Conservation (phyloP, 352 stramenopile species). For the Pythium rishiriense region DNA sequence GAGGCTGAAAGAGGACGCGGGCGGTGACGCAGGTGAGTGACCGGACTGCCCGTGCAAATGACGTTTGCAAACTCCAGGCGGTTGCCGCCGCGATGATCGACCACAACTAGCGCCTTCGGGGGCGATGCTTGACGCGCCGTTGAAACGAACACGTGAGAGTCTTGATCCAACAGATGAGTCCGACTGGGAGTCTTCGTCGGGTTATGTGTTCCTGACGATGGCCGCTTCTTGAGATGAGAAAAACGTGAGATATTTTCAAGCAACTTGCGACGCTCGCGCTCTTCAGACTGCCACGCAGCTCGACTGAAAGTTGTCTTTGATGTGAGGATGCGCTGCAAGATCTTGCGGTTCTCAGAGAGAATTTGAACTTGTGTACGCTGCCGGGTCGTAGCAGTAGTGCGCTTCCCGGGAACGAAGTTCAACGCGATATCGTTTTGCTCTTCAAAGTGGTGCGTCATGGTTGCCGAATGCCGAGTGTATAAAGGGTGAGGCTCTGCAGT, state of each 20-base stretch:
- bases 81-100: background rate
- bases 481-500: conserved; percentile 42
- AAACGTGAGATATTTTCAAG: conserved; percentile 44
- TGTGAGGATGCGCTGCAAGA: conserved; percentile 49
- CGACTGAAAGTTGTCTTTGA: conserved; percentile 48
- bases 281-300: conserved; percentile 35
- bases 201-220: background rate
- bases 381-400: conserved; percentile 20
- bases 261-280: conserved; percentile 44
- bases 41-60: conserved; percentile 23
- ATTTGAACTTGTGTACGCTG: conserved; percentile 44
- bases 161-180: background rate
- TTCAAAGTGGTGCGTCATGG: conserved; percentile 54
- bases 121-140: background rate
- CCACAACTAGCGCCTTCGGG: conserved; percentile 1
- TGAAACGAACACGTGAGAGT: background rate
- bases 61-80: conserved; percentile 2
- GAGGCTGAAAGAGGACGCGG: conserved; percentile 16
- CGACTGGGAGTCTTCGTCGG: background rate
- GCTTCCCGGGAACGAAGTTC: conserved; percentile 35
- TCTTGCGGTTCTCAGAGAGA: conserved; percentile 48
- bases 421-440: conserved; percentile 43
- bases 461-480: conserved; percentile 44
- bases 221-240: conserved; percentile 19
- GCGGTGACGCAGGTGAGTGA: conserved; percentile 15